Conservation (phyloP, 768 basidiomycete genomes). For the Serpula lacrymans region DNA sequence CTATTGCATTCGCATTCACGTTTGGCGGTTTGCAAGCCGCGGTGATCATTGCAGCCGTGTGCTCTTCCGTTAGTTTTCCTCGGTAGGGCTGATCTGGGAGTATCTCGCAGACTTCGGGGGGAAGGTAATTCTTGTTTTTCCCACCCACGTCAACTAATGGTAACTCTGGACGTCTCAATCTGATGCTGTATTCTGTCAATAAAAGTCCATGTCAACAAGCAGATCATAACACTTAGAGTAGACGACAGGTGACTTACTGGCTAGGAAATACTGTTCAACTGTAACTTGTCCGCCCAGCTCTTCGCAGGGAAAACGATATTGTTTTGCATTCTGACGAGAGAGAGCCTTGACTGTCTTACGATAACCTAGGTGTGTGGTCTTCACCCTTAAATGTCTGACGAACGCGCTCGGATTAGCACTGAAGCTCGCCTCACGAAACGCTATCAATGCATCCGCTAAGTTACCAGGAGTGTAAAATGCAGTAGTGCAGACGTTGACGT, state of each 20-base stretch:
- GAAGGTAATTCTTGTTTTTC: conserved; percentile 38
- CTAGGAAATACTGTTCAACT: conserved; percentile 45
- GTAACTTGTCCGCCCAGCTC: conserved; percentile 36
- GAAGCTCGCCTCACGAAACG: conserved; percentile 46
- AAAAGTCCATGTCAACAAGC: neutral
- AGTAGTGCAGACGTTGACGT: conserved; percentile 51
- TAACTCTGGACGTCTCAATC: conserved; percentile 35
- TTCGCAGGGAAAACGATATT: conserved; percentile 38
- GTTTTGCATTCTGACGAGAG: conserved; percentile 34
- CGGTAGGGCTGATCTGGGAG: conserved; percentile 37
- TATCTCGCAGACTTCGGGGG: conserved; percentile 49
- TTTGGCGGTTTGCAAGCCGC: conserved; percentile 48
- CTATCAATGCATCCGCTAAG: conserved; percentile 39
- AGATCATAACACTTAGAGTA: neutral
- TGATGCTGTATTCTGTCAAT: conserved; percentile 39
- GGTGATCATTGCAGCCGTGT: conserved; percentile 49
- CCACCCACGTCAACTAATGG: conserved; percentile 49
- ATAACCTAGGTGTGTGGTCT: conserved; percentile 69
- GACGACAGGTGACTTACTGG: conserved; percentile 32
- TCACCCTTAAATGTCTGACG: conserved; percentile 62
- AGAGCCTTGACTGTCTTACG: conserved; percentile 66
- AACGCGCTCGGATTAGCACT: conserved; percentile 61
- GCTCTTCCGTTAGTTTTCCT: conserved; percentile 55
- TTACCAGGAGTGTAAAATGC: conserved; percentile 44
- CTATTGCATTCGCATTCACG: conserved; percentile 44